These are phyloP conservation scores for Oenanthe sinensis DNA, from an alignment of 129 eudicot species.

Conservation along the genomic window DNA sequence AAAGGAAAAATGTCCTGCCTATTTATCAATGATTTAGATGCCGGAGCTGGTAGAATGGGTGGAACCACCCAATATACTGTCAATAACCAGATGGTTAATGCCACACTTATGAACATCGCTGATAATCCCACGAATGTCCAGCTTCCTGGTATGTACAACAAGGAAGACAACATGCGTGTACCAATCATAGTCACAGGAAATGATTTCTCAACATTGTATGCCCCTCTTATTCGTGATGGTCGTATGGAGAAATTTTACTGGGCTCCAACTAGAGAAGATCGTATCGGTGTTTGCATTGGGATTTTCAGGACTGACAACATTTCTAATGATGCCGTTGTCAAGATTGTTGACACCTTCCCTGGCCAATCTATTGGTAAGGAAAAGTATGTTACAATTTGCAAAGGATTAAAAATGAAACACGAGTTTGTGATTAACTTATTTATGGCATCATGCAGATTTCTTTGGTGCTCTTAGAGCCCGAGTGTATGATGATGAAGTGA, in stretches of 20 bases:
- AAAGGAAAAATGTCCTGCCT: slow-evolving; percentile 82
- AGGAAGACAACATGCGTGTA: slow-evolving; percentile 78
- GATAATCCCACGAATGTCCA: slow-evolving; percentile 93
- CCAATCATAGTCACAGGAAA: slow-evolving; percentile 95
- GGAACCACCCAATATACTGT: slow-evolving; percentile 12
- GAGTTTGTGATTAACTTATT: not conserved
- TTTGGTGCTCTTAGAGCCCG: slow-evolving; percentile 97
- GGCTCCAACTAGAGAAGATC: slow-evolving; percentile 97
- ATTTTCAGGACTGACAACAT: slow-evolving; percentile 63
- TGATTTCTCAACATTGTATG: slow-evolving; percentile 56
- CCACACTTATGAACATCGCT: slow-evolving; percentile 98
- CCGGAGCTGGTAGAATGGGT: slow-evolving; percentile 65
- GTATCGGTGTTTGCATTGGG: slow-evolving; percentile 83
- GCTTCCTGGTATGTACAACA: slow-evolving; percentile 99
- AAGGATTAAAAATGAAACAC: not conserved
- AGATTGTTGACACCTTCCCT: slow-evolving; percentile 71
- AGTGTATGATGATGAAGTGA: slow-evolving; percentile 81
- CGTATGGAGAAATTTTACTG: slow-evolving; percentile 98
- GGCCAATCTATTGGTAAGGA: slow-evolving; percentile 34
- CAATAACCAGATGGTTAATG: slow-evolving; percentile 20
- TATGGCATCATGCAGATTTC: slow-evolving; percentile 48
- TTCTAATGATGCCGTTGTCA: slow-evolving; percentile 37
- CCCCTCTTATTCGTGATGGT: slow-evolving; percentile 11
- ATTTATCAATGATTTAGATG: slow-evolving; percentile 95
- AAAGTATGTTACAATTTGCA: not conserved